A percentile compares a stretch with the other conserved stretches of the same genome.
These are phyloP conservation scores for Diaporthe australafricana DNA, from an alignment of 2,329 filamentous ascomycete species.

Conservation along the genomic window DNA sequence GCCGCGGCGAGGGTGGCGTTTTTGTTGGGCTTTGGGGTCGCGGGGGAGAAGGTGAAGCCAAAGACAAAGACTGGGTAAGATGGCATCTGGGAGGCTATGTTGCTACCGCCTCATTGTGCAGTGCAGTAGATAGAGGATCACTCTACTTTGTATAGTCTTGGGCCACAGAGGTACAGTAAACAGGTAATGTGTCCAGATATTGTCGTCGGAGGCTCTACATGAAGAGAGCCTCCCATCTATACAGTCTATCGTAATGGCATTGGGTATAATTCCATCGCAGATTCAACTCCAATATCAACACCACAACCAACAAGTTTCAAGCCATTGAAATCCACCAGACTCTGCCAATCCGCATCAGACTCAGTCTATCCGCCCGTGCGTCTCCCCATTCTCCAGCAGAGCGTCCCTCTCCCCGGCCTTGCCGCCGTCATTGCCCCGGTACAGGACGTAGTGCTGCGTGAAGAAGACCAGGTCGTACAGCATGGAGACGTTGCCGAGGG, in stretches of 20 bases:
- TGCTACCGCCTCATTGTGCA: not conserved
- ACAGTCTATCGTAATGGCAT: constrained; percentile 7
- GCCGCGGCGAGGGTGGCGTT: constrained; percentile 49
- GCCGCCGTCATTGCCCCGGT: constrained; percentile 54
- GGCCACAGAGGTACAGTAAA: not conserved
- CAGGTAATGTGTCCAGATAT: not conserved
- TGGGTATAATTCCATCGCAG: not conserved
- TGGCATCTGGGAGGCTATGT: not conserved
- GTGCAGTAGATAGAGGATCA: not conserved
- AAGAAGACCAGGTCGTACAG: constrained; percentile 90
- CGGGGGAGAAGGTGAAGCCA: constrained; percentile 5
- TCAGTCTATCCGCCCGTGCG: constrained; percentile 47
- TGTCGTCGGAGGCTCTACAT: not conserved
- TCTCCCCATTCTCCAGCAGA: constrained; percentile 49
- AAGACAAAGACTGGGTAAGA: constrained; percentile 31
- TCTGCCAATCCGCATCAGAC: not conserved
- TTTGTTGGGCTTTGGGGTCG: constrained; percentile 48
- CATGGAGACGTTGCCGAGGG: constrained; percentile 86
- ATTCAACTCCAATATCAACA: not conserved
- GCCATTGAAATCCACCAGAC: not conserved
- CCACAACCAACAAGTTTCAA: not conserved
- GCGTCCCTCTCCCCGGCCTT: constrained; percentile 50
- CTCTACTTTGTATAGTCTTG: not conserved
- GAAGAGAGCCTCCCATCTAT: not conserved
- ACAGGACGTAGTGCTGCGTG: constrained; percentile 87